Evolutionary conservation across 441 rosid species (phyloP).

Genomic region (California macrophylla): DNA sequence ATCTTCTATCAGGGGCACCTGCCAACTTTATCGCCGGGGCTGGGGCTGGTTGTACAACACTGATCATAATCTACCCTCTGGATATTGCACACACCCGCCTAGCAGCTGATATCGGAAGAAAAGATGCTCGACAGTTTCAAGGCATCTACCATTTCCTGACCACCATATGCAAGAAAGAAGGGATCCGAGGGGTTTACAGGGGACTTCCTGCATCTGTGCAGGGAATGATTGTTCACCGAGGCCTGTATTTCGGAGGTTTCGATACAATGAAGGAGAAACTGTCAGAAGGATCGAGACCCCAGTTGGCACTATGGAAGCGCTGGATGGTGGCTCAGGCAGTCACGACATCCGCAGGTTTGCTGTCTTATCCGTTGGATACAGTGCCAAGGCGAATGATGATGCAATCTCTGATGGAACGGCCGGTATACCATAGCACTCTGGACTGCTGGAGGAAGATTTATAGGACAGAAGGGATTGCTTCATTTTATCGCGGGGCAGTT

Average conservation of each 20-base stretch:
- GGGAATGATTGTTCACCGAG: slow-evolving; percentile 74
- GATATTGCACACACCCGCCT: slow-evolving; percentile 92
- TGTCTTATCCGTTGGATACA: slow-evolving; percentile 82
- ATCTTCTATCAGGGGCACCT: slow-evolving; percentile 45
- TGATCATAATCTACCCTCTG: slow-evolving; percentile 78
- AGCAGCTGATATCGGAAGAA: slow-evolving; percentile 82
- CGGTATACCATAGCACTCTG: slow-evolving; percentile 49
- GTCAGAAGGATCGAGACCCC: slow-evolving; percentile 41
- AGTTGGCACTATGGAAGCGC: slow-evolving; percentile 73
- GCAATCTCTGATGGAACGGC: slow-evolving; percentile 77
- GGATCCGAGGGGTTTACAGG: slow-evolving; percentile 65
- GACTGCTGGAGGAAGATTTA: slow-evolving; percentile 82
- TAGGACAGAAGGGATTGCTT: slow-evolving; percentile 58
- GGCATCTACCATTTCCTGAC: slow-evolving; percentile 74
- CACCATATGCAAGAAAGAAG: slow-evolving; percentile 60
- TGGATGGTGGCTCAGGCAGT: slow-evolving; percentile 89
- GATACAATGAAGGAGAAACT: slow-evolving; percentile 74
- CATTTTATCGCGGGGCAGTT: slow-evolving; percentile 79
- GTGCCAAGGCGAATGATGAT: slow-evolving; percentile 89
- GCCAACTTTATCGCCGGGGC: slow-evolving; percentile 87
- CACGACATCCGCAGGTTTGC: slow-evolving; percentile 71
- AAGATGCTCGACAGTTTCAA: slow-evolving; percentile 61
- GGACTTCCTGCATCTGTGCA: slow-evolving; percentile 87
- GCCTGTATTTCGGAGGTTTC: slow-evolving; percentile 83
- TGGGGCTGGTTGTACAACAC: slow-evolving; percentile 78